Conservation (phyloP, 805 yeast species). For the Wickerhamomyces alni region DNA sequence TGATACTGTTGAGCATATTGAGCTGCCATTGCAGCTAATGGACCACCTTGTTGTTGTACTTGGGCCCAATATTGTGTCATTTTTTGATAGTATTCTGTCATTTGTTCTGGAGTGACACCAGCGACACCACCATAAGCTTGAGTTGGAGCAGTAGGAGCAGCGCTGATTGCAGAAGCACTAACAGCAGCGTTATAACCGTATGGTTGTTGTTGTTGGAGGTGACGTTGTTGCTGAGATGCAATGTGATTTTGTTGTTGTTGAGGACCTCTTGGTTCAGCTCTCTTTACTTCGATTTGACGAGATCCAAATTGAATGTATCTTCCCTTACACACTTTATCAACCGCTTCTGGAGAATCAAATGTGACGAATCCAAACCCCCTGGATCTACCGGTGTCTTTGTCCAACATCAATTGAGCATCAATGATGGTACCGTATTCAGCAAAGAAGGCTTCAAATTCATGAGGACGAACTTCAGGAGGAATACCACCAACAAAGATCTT, state of each 20-base stretch:
- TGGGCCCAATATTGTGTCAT: slow-evolving; percentile 61
- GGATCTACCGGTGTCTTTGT: slow-evolving; percentile 93
- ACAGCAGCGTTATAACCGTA: slow-evolving; percentile 13
- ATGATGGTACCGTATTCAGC: slow-evolving; percentile 84
- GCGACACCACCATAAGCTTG: slow-evolving; percentile 9
- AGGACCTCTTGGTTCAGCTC: slow-evolving; percentile 78
- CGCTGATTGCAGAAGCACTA: slow-evolving; percentile 14
- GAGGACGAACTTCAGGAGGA: slow-evolving; percentile 87
- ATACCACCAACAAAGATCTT: slow-evolving; percentile 97
- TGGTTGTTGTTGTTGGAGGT: slow-evolving; percentile 15
- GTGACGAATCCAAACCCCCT: slow-evolving; percentile 98
- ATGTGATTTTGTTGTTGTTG: slow-evolving; percentile 39
- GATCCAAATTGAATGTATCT: slow-evolving; percentile 83
- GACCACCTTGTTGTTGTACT: slow-evolving; percentile 33
- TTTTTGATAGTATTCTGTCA: slow-evolving; percentile 59
- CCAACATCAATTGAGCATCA: slow-evolving; percentile 95
- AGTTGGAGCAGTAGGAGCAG: slow-evolving; percentile 10
- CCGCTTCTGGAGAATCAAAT: slow-evolving; percentile 90
- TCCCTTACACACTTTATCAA: slow-evolving; percentile 78
- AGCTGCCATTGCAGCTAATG: slow-evolving; percentile 29
- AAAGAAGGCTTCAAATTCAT: slow-evolving; percentile 82
- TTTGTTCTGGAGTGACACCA: slow-evolving; percentile 41
- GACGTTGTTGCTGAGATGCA: slow-evolving; percentile 24
- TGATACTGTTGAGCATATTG: slow-evolving; percentile 24
- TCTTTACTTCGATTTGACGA: slow-evolving; percentile 74